Evolutionary conservation across 1,284 basidiomycete genomes (phyloP).

Genomic region (Athelia psychrophila): DNA sequence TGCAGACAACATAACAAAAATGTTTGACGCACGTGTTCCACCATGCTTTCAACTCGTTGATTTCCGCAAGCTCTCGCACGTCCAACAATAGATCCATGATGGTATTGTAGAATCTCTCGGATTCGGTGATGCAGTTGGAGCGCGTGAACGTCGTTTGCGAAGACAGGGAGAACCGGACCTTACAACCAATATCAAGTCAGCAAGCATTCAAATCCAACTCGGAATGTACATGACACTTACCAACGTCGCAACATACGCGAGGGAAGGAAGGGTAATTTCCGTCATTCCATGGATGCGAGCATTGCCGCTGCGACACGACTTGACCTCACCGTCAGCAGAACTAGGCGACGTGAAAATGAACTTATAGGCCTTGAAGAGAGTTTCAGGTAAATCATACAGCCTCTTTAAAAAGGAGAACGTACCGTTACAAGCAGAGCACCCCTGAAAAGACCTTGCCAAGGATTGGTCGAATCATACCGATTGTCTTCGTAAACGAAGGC

Average conservation of each 20-base stretch:
- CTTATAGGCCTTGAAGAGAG: slow-evolving; percentile 1
- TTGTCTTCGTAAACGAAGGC: slow-evolving; percentile 1
- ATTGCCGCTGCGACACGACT: neutral
- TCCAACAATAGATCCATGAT: slow-evolving; percentile 9
- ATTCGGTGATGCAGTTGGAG: slow-evolving; percentile 7
- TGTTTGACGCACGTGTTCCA: slow-evolving; percentile 11
- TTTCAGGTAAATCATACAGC: neutral
- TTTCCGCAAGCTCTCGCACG: slow-evolving; percentile 6
- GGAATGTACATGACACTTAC: neutral
- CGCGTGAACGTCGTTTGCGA: slow-evolving; percentile 5
- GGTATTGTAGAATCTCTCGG: slow-evolving; percentile 8
- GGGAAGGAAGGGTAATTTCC: neutral
- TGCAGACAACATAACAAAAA: neutral
- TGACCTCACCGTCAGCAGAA: neutral
- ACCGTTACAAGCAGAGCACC: neutral
- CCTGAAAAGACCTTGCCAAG: slow-evolving; percentile 4
- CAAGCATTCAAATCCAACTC: neutral
- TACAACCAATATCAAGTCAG: neutral
- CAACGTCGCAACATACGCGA: neutral
- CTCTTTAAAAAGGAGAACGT: neutral
- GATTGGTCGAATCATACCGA: slow-evolving; percentile 1
- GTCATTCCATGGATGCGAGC: neutral
- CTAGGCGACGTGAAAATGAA: slow-evolving; percentile 1
- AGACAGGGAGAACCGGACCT: slow-evolving; percentile 1
- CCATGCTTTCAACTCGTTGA: slow-evolving; percentile 6